phyloP scores from a whole-genome alignment of 306 rosid genomes.

The cucumber (Cucumis sativus) region DNA sequence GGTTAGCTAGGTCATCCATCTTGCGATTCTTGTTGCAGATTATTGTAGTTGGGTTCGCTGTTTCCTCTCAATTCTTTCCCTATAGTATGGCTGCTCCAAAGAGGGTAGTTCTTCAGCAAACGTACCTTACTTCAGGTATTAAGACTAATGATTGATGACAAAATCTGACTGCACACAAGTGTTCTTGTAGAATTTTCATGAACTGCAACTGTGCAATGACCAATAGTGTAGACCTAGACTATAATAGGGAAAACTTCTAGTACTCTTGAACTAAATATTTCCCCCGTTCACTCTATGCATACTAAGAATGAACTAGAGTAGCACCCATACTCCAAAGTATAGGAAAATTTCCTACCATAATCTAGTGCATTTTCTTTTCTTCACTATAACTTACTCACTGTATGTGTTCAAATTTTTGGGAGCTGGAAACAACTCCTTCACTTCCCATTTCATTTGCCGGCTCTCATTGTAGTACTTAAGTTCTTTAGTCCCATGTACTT shows the following conservation, averaged over 20 bases:
- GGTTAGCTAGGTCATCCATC: slow-evolving; percentile 78
- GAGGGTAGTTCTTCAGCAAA: slow-evolving; percentile 74
- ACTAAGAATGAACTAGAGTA: neutral
- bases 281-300: neutral
- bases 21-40: slow-evolving; percentile 66
- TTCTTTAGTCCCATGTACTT: too few species aligned
- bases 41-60: slow-evolving; percentile 55
- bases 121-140: slow-evolving; percentile 68
- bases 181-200: neutral
- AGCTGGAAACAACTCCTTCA: neutral
- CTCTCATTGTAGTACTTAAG: neutral
- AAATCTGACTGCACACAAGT: neutral
- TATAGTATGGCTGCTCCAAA: slow-evolving; percentile 76
- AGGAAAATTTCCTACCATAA: neutral
- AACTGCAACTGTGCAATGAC: neutral
- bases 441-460: neutral
- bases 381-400: neutral
- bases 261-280: neutral
- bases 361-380: neutral
- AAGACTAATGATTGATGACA: neutral
- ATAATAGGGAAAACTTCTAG: neutral
- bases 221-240: neutral
- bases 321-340: neutral
- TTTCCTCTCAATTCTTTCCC: slow-evolving; percentile 90
- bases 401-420: neutral